Conservation (phyloP, 129 eudicot genomes). For the Logfia minima region DNA sequence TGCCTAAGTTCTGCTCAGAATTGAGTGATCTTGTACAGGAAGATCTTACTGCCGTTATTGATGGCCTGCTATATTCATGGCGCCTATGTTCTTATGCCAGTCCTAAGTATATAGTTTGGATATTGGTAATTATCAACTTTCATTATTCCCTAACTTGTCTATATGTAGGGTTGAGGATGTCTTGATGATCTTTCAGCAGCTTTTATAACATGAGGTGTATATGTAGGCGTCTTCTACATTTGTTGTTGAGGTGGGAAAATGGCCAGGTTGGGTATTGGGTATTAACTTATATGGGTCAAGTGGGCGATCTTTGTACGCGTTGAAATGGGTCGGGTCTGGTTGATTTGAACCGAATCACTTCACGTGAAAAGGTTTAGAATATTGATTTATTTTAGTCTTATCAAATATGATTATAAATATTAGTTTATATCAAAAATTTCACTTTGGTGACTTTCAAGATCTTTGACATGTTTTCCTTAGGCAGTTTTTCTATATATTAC, state of each 20-base stretch:
- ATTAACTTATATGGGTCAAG: not conserved
- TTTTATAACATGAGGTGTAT: conserved; percentile 2
- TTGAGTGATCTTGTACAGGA: conserved; percentile 99
- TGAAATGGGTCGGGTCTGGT: not conserved
- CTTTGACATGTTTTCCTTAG: not conserved
- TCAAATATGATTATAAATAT: not conserved
- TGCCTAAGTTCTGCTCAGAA: conserved; percentile 89
- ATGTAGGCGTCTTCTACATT: conserved; percentile 14
- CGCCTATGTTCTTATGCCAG: conserved; percentile 99
- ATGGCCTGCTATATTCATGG: conserved; percentile 92
- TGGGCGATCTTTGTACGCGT: not conserved
- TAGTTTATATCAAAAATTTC: not conserved
- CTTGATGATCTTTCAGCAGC: conserved; percentile 17
- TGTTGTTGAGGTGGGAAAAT: not conserved
- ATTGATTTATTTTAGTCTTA: not conserved
- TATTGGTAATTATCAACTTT: conserved; percentile 57
- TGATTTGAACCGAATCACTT: not conserved
- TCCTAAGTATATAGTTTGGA: conserved; percentile 95
- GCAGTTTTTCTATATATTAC: not conserved
- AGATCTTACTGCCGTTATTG: conserved; percentile 92
- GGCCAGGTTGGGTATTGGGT: not conserved
- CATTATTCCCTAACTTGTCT: not conserved
- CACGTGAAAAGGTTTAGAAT: not conserved
- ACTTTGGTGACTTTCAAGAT: not conserved
- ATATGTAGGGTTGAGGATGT: conserved; percentile 1